Conservation (phyloP, 2,329 filamentous ascomycete species). For the Triangularia verruculosa region DNA sequence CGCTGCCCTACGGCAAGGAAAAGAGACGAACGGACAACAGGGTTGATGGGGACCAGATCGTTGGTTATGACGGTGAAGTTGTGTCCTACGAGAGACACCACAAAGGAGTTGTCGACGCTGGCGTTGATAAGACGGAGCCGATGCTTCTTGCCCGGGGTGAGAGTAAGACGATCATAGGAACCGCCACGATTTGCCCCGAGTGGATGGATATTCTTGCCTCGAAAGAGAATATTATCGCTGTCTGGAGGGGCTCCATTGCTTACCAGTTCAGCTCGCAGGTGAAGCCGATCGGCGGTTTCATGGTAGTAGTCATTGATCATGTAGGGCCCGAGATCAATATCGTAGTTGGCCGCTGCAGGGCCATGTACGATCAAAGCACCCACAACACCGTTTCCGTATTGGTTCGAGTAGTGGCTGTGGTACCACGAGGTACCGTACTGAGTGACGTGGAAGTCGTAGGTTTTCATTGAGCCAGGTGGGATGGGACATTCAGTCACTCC, state of each 20-base stretch:
- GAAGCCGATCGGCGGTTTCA: constrained; percentile 30
- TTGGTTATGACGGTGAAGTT: constrained; percentile 47
- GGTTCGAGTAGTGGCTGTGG: constrained; percentile 49
- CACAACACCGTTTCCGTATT: constrained; percentile 51
- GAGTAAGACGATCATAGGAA: constrained; percentile 32
- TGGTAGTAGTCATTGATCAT: constrained; percentile 52
- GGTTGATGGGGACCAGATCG: constrained; percentile 50
- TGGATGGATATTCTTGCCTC: constrained; percentile 39
- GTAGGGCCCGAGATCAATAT: constrained; percentile 50
- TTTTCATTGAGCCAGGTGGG: constrained; percentile 33
- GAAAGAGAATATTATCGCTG: constrained; percentile 41
- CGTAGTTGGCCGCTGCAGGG: constrained; percentile 48
- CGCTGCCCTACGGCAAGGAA: constrained; percentile 49
- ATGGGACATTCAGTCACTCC: constrained; percentile 45
- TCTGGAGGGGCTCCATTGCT: constrained; percentile 29
- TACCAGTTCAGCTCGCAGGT: constrained; percentile 24
- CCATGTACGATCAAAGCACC: constrained; percentile 52
- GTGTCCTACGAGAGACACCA: constrained; percentile 48
- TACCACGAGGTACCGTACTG: constrained; percentile 44
- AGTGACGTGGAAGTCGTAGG: constrained; percentile 35
- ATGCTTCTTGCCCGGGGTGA: constrained; percentile 44
- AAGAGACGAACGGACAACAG: constrained; percentile 48
- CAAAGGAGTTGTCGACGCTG: constrained; percentile 47
- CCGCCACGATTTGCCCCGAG: constrained; percentile 23
- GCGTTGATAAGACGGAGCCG: constrained; percentile 48